Base-by-base conservation (phyloP, 306 rosid genomes). In the Boehmeria nivea region DNA sequence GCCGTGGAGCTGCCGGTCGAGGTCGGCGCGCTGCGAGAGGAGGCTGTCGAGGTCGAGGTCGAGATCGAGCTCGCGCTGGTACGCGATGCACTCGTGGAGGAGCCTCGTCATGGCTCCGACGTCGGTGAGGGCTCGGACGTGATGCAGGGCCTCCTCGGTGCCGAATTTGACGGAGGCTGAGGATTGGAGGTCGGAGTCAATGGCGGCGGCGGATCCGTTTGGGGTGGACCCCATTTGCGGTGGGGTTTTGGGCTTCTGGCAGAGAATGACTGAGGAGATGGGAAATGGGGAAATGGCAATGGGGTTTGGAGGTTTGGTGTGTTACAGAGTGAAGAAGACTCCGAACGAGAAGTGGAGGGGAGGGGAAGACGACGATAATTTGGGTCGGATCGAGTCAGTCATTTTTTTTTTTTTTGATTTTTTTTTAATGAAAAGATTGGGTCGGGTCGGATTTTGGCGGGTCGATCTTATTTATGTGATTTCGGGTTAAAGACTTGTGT, bases 11-110 rank as follows among this genome's bases (percentile, higher is more conserved):
- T 87, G 86, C 19, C 77, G 73, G 63, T 90, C 94, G 38, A 90
- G 91, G 69, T 87, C 89, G 37, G 82, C 46, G 44, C 86, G 95
- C 38, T 80, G 98, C 3, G 91, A 80, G 38, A 90, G 76, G 63
- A 90, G 83, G 36, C 42, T 57, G 50, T 90, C 95, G 7, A 84
- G 94, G 28, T n/a, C n/a, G n/a, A n/a, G n/a, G n/a, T 84, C 77
- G 22, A 72, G 65, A 57, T 90, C 95, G 14, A 80, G 38, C 28
- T 78, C 72, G 49, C 86, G 56, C 60, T 80, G 83, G 71, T 76
- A 70, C 0, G 86, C 86, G 1, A 80, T 76, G 75, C 86, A 80
- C 61, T 80, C 83, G 34, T 80, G 82, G 60, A 76, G 83, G 20
- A 80, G 77, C n/a, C 86, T 72, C 16, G 86, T 80, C 86, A 80